Evolutionary conservation across 257 asterid species (phyloP).

Genomic region (Rauvolfia tetraphylla): DNA sequence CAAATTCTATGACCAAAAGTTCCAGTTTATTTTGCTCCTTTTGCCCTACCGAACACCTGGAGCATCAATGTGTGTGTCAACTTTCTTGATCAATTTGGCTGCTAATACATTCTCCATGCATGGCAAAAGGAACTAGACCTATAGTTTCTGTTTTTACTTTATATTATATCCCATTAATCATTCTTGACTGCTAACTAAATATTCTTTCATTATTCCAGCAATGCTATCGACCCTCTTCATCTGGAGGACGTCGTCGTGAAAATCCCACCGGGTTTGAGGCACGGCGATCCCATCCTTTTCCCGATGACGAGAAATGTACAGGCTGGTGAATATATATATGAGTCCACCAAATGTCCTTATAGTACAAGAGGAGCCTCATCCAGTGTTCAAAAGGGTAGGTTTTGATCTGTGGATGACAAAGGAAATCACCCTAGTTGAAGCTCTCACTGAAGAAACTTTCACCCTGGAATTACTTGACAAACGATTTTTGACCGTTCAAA

Average conservation of each 20-base stretch:
- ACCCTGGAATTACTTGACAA: background rate
- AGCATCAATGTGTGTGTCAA: too few relatives aligned
- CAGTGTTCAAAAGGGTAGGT: background rate
- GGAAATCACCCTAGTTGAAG: background rate
- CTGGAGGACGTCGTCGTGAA: background rate
- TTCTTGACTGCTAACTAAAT: too few relatives aligned
- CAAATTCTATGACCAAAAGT: too few relatives aligned
- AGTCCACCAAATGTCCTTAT: background rate
- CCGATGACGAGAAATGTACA: background rate
- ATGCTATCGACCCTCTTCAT: background rate
- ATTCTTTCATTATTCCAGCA: background rate
- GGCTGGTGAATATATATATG: background rate
- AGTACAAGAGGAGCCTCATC: background rate
- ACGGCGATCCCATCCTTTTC: background rate
- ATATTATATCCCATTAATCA: background rate
- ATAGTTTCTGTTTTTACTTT: too few relatives aligned
- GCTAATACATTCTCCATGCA: too few relatives aligned
- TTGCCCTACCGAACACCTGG: too few relatives aligned
- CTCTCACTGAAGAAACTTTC: background rate
- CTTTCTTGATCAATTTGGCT: too few relatives aligned
- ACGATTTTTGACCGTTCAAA: background rate
- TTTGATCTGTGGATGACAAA: background rate
- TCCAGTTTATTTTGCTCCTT: too few relatives aligned
- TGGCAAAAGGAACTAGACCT: too few relatives aligned
- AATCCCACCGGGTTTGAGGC: background rate